These are phyloP conservation scores for Saccharata proteae DNA, from an alignment of 2,329 filamentous ascomycete genomes.

Conservation along the genomic window DNA sequence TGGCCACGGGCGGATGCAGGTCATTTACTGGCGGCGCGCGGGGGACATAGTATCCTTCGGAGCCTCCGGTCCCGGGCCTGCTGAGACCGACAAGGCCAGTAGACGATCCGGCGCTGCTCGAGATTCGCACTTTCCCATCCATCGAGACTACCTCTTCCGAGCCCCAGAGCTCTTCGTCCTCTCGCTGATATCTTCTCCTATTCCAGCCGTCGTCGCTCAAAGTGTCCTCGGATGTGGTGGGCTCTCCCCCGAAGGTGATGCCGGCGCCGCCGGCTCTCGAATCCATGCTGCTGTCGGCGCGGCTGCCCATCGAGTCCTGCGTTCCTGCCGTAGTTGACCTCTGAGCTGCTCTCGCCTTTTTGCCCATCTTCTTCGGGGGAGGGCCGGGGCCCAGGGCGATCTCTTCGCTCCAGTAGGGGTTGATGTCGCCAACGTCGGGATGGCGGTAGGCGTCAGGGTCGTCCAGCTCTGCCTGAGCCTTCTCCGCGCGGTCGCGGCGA, in stretches of 20 bases:
- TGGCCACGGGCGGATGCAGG: conserved; percentile 73
- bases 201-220: conserved; percentile 52
- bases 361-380: conserved; percentile 45
- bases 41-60: conserved; percentile 24
- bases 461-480: conserved; percentile 52
- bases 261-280: conserved; percentile 9
- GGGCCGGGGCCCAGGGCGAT: conserved; percentile 69
- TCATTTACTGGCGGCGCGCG: conserved; percentile 68
- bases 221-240: conserved; percentile 18
- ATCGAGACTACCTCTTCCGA: conserved; percentile 29
- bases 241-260: conserved; percentile 12
- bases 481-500: conserved; percentile 53
- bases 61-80: conserved; percentile 17
- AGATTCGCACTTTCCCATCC: conserved; percentile 39
- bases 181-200: conserved; percentile 65
- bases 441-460: conserved; percentile 67
- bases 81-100: conserved; percentile 18
- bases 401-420: conserved; percentile 80
- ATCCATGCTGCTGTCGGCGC: conserved; percentile 26
- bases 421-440: conserved; percentile 72
- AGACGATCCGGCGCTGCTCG: conserved; percentile 17
- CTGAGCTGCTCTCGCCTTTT: conserved; percentile 47
- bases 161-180: conserved; percentile 82
- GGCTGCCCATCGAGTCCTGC: conserved; percentile 36
- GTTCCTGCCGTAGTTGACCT: conserved; percentile 46